Conservation (phyloP, 305 asterid genomes). For the Fraxinus paxiana region DNA sequence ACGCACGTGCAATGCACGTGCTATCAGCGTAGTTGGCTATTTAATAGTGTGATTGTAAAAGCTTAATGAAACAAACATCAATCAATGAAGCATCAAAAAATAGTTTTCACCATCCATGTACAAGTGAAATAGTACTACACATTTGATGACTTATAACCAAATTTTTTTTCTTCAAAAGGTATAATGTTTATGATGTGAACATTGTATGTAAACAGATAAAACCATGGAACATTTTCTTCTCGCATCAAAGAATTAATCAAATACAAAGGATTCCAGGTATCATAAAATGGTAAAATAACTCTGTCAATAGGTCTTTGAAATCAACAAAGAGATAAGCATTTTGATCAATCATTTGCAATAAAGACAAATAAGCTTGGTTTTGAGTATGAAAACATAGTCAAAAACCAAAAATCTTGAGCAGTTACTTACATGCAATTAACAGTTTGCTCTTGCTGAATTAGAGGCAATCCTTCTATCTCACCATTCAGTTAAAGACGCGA, state of each 20-base stretch:
- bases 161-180: too few relatives aligned
- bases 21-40: too few relatives aligned
- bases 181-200: too few relatives aligned
- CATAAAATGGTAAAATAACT: background rate
- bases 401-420: background rate
- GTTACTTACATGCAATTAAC: constrained; percentile 4
- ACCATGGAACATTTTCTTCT: background rate
- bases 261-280: constrained; percentile 92
- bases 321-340: background rate
- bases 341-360: background rate
- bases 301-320: background rate
- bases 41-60: too few relatives aligned
- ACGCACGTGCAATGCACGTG: too few relatives aligned
- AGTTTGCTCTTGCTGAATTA: constrained; percentile 97
- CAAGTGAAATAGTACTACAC: too few relatives aligned
- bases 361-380: background rate
- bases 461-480: constrained; percentile 84
- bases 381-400: background rate
- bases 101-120: too few relatives aligned
- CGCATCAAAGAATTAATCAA: constrained; percentile 88
- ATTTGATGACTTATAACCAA: too few relatives aligned
- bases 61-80: too few relatives aligned
- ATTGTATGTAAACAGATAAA: too few relatives aligned
- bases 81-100: too few relatives aligned
- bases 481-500: constrained; percentile 84